Percentiles rank a stretch among this genome's conserved stretches.
Evolutionary conservation across 495 filamentous ascomycete genomes (phyloP).

Genomic region (Platismatia glauca): DNA sequence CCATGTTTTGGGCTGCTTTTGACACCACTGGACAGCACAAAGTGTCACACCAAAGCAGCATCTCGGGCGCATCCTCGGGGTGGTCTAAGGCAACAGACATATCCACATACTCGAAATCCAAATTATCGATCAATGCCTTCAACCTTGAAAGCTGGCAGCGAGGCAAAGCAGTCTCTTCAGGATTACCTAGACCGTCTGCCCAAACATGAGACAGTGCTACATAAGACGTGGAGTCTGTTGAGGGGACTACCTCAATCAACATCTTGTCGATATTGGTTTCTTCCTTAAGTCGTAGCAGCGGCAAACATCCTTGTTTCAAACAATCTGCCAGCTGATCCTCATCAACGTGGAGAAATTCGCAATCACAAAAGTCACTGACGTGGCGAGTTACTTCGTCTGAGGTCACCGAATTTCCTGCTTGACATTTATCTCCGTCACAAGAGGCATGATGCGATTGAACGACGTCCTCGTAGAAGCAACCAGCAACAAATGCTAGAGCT

Average conservation of each 20-base stretch:
- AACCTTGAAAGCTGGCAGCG: conserved; percentile 20
- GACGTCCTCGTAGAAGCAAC: conserved; percentile 13
- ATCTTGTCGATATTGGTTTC: conserved; percentile 1
- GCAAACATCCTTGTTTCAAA: conserved; percentile 9
- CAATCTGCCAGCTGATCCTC: conserved; percentile 12
- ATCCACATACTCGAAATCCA: conserved; percentile 4
- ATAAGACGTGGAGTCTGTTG: conserved; percentile 18
- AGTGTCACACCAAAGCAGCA: conserved; percentile 17
- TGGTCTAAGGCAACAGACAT: not conserved
- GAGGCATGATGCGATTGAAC: conserved; percentile 6
- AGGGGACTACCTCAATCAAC: conserved; percentile 13
- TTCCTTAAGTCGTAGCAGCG: conserved; percentile 9
- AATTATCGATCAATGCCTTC: conserved; percentile 7
- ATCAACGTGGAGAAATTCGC: conserved; percentile 10
- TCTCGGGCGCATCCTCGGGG: not conserved
- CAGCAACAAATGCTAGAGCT: conserved; percentile 15
- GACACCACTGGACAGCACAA: conserved; percentile 16
- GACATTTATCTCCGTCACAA: conserved; percentile 7
- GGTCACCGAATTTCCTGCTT: not conserved
- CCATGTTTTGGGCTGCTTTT: conserved; percentile 10
- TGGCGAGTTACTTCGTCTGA: not conserved
- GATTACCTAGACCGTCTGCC: conserved; percentile 24
- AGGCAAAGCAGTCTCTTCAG: conserved; percentile 15
- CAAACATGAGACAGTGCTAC: conserved; percentile 24
- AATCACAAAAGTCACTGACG: conserved; percentile 10